These are phyloP conservation scores for Colletotrichum sp. DNA, from an alignment of 2,329 filamentous ascomycete genomes.

Conservation along the genomic window DNA sequence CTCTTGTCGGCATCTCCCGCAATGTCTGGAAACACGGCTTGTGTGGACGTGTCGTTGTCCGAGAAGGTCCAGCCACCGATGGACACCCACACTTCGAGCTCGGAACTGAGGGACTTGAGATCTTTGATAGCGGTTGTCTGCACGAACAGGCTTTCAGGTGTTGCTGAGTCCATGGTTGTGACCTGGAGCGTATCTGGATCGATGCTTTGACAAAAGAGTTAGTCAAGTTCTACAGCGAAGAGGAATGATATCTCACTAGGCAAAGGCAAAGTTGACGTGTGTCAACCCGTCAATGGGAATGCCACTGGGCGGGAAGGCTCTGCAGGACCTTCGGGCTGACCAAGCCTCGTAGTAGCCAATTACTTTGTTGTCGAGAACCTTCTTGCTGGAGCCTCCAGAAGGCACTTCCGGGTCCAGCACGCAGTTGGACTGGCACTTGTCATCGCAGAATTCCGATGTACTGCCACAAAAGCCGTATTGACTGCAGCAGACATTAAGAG, in stretches of 20 bases:
- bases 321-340: not conserved
- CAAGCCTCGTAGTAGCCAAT: conserved; percentile 15
- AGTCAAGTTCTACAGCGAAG: not conserved
- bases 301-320: not conserved
- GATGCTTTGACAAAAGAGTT: conserved; percentile 3
- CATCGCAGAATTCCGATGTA: not conserved
- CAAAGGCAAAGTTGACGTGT: conserved; percentile 28
- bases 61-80: conserved; percentile 38
- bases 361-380: not conserved
- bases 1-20: conserved; percentile 8
- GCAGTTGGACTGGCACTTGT: not conserved
- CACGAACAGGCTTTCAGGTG: conserved; percentile 21
- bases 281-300: conserved; percentile 17
- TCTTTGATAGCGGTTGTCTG: not conserved
- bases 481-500: not conserved
- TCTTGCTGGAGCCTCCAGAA: not conserved
- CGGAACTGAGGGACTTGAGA: not conserved
- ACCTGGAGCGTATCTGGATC: conserved; percentile 26
- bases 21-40: conserved; percentile 19
- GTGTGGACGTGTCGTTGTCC: conserved; percentile 23
- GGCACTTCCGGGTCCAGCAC: not conserved
- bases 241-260: not conserved
- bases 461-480: conserved; percentile 27
- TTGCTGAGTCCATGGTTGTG: conserved; percentile 17
- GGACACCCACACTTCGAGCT: conserved; percentile 30